Conservation (phyloP, 441 rosid species). For the Flueggea neowawraea region DNA sequence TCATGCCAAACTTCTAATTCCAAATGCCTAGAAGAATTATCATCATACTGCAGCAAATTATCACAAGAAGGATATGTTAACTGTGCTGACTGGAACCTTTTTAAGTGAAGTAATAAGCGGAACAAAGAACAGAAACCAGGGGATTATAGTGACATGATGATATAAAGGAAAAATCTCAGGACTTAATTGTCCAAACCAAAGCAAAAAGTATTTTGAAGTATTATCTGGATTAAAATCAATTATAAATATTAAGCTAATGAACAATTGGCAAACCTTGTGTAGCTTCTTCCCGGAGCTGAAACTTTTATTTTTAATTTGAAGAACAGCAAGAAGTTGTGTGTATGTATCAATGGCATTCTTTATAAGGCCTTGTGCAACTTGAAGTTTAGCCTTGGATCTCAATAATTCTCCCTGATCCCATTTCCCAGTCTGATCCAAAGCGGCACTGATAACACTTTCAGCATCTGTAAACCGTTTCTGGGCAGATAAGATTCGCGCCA, state of each 20-base stretch:
- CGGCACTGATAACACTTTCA: slow-evolving; percentile 54
- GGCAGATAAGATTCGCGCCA: slow-evolving; percentile 81
- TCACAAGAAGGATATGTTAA: too few species aligned
- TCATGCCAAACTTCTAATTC: slow-evolving; percentile 91
- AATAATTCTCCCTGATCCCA: slow-evolving; percentile 87
- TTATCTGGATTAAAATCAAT: background rate
- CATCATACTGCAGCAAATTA: slow-evolving; percentile 33
- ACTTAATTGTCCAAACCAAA: too few species aligned
- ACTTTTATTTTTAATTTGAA: slow-evolving; percentile 78
- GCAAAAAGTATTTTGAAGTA: too few species aligned
- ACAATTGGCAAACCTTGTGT: slow-evolving; percentile 37
- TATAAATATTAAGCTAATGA: background rate
- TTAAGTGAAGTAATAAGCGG: too few species aligned
- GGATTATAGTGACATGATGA: too few species aligned
- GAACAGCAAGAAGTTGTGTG: slow-evolving; percentile 74
- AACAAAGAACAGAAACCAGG: too few species aligned
- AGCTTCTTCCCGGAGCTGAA: slow-evolving; percentile 40
- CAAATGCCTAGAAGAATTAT: slow-evolving; percentile 41
- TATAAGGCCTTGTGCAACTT: slow-evolving; percentile 62
- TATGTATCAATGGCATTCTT: slow-evolving; percentile 61
- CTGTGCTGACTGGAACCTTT: too few species aligned
- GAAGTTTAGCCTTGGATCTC: slow-evolving; percentile 78
- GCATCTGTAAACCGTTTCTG: slow-evolving; percentile 63
- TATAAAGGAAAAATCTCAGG: too few species aligned
- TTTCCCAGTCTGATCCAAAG: slow-evolving; percentile 72